Evolutionary conservation across 257 asterid species (phyloP), one percentile per base, ranked within the genome.

Genomic region (Salvia rosmarinus): DNA sequence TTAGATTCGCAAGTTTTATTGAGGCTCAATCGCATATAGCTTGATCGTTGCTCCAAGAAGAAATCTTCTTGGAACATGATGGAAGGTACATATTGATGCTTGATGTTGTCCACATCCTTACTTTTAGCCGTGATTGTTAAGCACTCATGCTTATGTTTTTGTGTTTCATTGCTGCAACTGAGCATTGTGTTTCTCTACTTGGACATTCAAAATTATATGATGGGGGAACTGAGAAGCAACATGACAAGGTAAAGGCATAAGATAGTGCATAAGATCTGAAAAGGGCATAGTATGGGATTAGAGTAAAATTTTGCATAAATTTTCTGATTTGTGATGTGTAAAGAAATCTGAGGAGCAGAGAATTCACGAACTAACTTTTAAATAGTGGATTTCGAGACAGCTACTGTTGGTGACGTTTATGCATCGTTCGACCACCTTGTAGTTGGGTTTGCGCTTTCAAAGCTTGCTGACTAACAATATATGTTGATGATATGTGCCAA

Each of bases 401-500:
- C 34, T 9, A 52, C 13, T 21, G 10, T 35, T 61, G 6, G 16
- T 17, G 67, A 61, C 16, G 10, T 61, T 7, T 61, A 13, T 61
- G 42, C 35, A 28, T 3, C 7, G 44, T 34, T 34, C 8, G 3
- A 16, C 47, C 14, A 13, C 25, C 62, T 16, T 34, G 28, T 34
- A n/a, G 28, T 16, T 10, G 2, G 30, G 19, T n/a, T 60, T n/a
- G 49, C 59, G 16, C 30, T 40, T 64, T n/a, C 23, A 44, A 28
- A 44, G 28, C 21, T 23, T 63, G 57, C 51, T 21, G 37, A 21
- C 32, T 61, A 7, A 23, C 56, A 44, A 23, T 25, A 1, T n/a
- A 46, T 66, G 71, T 47, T 30, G 62, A n/a, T 47, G 28, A n/a
- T 46, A n/a, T 47, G 25, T 23, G 55, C 37, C 28, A 16, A 47